A percentile compares a stretch with the other conserved stretches of the same genome.
Evolutionary conservation across 441 rosid species (phyloP).

Genomic region (Gossypium gossypioides): DNA sequence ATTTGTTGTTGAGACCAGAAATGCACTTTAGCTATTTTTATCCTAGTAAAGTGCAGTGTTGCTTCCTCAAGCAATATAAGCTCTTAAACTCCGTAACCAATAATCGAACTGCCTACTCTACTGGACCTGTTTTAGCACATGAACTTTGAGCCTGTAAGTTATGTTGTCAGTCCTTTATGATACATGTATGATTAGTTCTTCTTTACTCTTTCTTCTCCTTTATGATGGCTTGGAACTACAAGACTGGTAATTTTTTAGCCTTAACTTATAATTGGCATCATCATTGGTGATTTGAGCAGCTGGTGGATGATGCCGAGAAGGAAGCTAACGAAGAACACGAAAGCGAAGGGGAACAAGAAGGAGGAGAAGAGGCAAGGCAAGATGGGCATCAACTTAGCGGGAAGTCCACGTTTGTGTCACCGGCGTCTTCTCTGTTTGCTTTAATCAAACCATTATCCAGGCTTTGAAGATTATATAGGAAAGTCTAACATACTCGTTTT

Average conservation of each 20-base stretch:
- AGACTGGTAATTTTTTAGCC: background rate
- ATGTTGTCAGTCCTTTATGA: background rate
- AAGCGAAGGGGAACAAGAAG: conserved; percentile 1
- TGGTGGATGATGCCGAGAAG: conserved; percentile 25
- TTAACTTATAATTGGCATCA: background rate
- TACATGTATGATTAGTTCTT: background rate
- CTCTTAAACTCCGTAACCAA: background rate
- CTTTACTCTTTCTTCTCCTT: background rate
- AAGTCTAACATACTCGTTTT: background rate
- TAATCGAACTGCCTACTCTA: background rate
- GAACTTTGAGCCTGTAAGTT: background rate
- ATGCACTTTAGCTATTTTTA: background rate
- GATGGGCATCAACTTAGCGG: background rate
- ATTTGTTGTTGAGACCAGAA: background rate
- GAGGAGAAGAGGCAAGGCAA: background rate
- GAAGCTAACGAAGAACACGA: conserved; percentile 19
- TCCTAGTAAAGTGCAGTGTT: background rate
- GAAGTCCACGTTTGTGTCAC: background rate
- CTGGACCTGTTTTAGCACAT: background rate
- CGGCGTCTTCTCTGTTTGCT: conserved; percentile 14
- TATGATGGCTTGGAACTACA: background rate
- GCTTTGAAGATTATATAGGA: conserved; percentile 12
- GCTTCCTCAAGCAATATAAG: background rate
- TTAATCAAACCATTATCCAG: conserved; percentile 6
- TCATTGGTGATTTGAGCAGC: conserved; percentile 10